These are phyloP conservation scores for Ustilago vetiveriae DNA, from an alignment of 1,284 basidiomycete species.

Conservation along the genomic window DNA sequence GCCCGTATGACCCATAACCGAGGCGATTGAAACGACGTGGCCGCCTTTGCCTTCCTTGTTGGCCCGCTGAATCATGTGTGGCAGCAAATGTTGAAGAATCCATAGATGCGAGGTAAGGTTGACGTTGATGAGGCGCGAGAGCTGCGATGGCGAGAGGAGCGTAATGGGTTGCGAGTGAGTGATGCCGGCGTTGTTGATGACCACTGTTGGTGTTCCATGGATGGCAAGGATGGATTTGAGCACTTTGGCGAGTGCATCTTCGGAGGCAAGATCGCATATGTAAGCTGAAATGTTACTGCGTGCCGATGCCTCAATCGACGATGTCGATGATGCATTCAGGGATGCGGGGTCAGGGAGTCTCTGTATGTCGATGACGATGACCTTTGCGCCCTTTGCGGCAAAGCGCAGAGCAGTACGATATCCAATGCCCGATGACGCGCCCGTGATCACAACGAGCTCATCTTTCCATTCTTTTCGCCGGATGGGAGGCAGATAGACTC, in stretches of 20 bases:
- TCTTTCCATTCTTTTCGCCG: constrained; percentile 27
- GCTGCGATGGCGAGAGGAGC: constrained; percentile 79
- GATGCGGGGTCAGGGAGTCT: constrained; percentile 9
- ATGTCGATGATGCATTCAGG: neutral
- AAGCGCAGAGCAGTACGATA: constrained; percentile 84
- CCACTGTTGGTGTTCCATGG: constrained; percentile 72
- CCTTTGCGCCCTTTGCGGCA: constrained; percentile 79
- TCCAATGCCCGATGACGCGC: constrained; percentile 85
- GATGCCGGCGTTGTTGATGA: constrained; percentile 96
- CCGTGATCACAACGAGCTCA: constrained; percentile 56
- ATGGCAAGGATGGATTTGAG: constrained; percentile 20
- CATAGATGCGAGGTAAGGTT: constrained; percentile 91
- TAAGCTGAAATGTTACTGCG: constrained; percentile 44
- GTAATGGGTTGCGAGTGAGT: constrained; percentile 86
- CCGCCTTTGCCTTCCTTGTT: constrained; percentile 73
- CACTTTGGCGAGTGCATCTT: constrained; percentile 41
- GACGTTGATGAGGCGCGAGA: constrained; percentile 78
- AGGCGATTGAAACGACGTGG: constrained; percentile 79
- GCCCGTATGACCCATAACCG: constrained; percentile 79
- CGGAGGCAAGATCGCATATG: constrained; percentile 50
- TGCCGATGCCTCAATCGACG: neutral
- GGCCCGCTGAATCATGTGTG: constrained; percentile 75
- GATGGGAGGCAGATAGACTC: constrained; percentile 15
- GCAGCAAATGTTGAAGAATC: constrained; percentile 91
- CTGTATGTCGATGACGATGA: constrained; percentile 79